Evolutionary conservation across 768 basidiomycete species (phyloP), one percentile per base, ranked within the genome.

Genomic region (Jaapia argillacea): DNA sequence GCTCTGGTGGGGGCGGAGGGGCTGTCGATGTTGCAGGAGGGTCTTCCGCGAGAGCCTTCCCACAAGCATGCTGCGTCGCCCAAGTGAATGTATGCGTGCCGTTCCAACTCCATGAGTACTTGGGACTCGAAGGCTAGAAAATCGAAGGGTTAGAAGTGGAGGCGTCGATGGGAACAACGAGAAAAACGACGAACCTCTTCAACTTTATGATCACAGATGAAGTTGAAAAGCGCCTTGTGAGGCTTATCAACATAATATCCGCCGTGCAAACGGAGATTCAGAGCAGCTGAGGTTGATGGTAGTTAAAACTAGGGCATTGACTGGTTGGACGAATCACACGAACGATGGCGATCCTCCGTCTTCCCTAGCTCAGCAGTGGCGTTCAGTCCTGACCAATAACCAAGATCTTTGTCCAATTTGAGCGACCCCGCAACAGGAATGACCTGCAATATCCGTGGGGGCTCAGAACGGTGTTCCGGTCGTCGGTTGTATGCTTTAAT

Each of bases 21-120:
- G 38, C 21, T 24, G 4, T 24, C 13, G 24, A 36, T 0, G 43
- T 26, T 21, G 21, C 22, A 6, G 42, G n/a, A n/a, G 43, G 13
- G 41, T 25, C 10, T 22, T 39, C n/a, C 1, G 14, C 24, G 24
- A 45, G 40, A 20, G 31, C 36, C 39, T 40, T 47, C 20, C 51
- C 48, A 35, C 57, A 59, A 7, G 58, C 61, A 25, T 58, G 51
- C 46, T 57, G 55, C 16, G 55, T 54, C 25, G 41, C 45, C 58
- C 56, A 59, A 26, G 45, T 40, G 52, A 60, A 56, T 3, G 51
- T 45, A 41, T 60, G 56, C 1, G 52, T 57, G n/a, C 57, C 56
- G 40, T 54, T 52, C 57, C 52, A 58, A 10, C 44, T 27, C 45
- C 50, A 53, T 1, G 44, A 41, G 22, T 41, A 42, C 6, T 36